A percentile compares a stretch with the other conserved stretches of the same genome.
Evolutionary conservation across 805 yeast genomes (phyloP).

Genomic region (Suhomyces kilbournensis): DNA sequence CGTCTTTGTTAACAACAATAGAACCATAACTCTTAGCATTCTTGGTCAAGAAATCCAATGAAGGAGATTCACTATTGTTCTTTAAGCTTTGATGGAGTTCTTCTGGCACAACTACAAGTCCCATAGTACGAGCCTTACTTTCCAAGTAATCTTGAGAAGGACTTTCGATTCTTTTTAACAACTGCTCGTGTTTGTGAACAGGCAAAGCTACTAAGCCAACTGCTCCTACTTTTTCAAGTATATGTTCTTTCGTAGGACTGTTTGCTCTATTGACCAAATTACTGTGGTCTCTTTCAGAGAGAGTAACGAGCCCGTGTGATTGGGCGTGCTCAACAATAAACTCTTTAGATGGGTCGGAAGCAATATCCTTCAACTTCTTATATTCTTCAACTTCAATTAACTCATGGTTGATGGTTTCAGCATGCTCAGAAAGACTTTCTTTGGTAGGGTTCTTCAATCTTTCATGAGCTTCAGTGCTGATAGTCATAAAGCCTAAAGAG

Average conservation of each 20-base stretch:
- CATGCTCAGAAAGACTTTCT: constrained; percentile 7
- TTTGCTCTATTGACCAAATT: constrained; percentile 12
- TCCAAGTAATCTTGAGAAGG: constrained; percentile 11
- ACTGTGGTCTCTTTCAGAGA: constrained; percentile 7
- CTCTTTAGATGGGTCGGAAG: constrained; percentile 13
- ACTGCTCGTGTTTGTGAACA: constrained; percentile 8
- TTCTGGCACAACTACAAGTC: constrained; percentile 6
- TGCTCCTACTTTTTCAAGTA: constrained; percentile 10
- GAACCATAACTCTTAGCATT: constrained; percentile 1
- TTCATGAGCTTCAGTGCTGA: constrained; percentile 11
- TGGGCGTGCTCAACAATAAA: constrained; percentile 11
- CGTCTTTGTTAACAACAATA: constrained; percentile 12
- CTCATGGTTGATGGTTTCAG: constrained; percentile 6
- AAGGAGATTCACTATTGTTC: constrained; percentile 12
- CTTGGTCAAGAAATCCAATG: constrained; percentile 6
- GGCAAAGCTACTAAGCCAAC: constrained; percentile 12
- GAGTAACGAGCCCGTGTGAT: constrained; percentile 8
- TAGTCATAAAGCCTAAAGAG: constrained; percentile 11
- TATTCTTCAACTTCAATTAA: constrained; percentile 9
- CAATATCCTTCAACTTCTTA: constrained; percentile 13
- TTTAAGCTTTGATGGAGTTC: constrained; percentile 19
- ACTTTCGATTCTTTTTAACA: constrained; percentile 5
- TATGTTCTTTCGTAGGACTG: constrained; percentile 13
- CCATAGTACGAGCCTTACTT: constrained; percentile 6
- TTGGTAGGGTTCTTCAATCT: constrained; percentile 10